Percentiles rank a stretch among this genome's conserved stretches.
Conservation (phyloP, 176 grass and related monocot genomes). For the Cenchrus purpureus region DNA sequence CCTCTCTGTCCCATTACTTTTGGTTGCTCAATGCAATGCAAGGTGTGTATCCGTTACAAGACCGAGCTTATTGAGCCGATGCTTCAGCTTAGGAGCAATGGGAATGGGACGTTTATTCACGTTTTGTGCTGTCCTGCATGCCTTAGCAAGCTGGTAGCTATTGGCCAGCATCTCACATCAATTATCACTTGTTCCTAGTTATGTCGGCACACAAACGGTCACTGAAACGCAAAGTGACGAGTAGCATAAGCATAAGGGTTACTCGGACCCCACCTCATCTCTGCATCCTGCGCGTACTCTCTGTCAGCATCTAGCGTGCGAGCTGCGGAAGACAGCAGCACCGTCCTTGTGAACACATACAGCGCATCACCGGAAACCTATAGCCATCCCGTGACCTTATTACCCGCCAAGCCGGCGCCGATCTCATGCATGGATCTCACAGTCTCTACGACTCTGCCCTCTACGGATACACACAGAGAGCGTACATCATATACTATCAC, state of each 20-base stretch:
- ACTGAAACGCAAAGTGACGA: background rate
- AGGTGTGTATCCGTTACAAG: too few relatives aligned
- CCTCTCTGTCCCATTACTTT: too few relatives aligned
- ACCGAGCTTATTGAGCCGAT: too few relatives aligned
- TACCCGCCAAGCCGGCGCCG: conserved; percentile 1
- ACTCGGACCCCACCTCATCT: background rate
- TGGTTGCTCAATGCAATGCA: too few relatives aligned
- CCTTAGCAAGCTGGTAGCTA: background rate
- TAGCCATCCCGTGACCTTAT: conserved; percentile 32
- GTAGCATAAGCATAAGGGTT: background rate
- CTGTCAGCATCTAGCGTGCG: conserved; percentile 10
- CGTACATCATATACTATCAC: background rate
- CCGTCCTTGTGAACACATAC: background rate
- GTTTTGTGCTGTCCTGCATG: too few relatives aligned
- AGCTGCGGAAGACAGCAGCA: background rate
- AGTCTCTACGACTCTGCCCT: background rate
- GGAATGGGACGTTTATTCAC: too few relatives aligned
- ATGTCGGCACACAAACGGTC: conserved; percentile 17
- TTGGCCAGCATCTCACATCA: background rate
- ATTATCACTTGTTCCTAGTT: background rate
- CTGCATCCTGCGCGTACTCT: background rate
- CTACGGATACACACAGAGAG: background rate
- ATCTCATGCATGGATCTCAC: background rate
- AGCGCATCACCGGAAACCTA: background rate
- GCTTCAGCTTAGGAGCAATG: too few relatives aligned